Base-by-base conservation (phyloP, 2,329 filamentous ascomycete species). In the Elsinoe perseae region DNA sequence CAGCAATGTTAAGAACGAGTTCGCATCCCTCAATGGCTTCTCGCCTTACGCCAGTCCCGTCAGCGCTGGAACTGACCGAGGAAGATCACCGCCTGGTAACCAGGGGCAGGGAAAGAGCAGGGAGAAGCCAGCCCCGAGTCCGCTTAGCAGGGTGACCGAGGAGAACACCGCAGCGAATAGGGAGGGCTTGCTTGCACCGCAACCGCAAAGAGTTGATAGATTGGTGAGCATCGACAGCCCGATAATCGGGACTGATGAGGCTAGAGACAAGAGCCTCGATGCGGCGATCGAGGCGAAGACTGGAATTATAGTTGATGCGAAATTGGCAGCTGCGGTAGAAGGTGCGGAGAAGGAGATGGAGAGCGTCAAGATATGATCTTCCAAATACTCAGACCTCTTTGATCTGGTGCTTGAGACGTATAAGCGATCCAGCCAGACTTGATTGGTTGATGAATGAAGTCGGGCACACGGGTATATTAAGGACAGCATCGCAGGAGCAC, bases 121-220 rank as follows among this genome's bases (percentile, higher is more conserved):
- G 23, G 53, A 43, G 27, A 40, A 40, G 40, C 38, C 53, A 14
- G 20, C 34, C 12, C 53, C 53, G 9, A 88, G 84, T 62, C 86
- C 87, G 14, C 74, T 92, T 57, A 85, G 86, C 50, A 78, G 85
- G 60, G 87, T 92, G 12, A 81, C 85, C 0, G 88, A 92, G 70
- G 88, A 92, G 53, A 50, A 50, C n/a, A 50, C 46, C 5, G 21
- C 23, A 2, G 40, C 36, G 14, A 55, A 44, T 34, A 25, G n/a
- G 20, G 30, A 28, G 3, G 50, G 30, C 16, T n/a, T 54, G 8
- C 14, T 54, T 8, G n/a, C 50, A n/a, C 53, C 53, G 1, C 20
- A 27, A 32, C 53, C 53, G 21, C 36, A 30, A 12, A 55, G 27
- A 27, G 50, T 43, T 32, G 36, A 53, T 16, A 53, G 30, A 25